Base-by-base conservation (phyloP, 225 moss, liverwort and hornwort species). In the Straminergon stramineum region DNA sequence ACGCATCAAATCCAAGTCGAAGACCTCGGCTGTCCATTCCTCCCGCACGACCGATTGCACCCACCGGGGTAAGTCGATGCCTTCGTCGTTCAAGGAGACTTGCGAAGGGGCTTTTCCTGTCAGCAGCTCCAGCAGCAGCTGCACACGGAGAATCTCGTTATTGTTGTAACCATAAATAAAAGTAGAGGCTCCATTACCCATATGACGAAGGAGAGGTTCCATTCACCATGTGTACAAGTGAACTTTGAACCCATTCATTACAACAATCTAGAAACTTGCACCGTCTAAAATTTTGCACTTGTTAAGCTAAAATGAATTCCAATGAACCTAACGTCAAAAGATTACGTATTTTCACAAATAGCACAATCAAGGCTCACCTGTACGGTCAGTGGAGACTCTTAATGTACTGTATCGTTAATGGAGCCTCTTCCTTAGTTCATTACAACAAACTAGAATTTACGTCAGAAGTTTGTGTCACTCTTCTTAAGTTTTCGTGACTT, bases 11-110 rank as follows among this genome's bases (percentile, higher is more conserved):
- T 98, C 98, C 61, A 96, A 83, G 75, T 98, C 97, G 75, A 98
- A 98, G 55, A 98, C 98, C 84, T 98, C 97, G 3, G 95, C 98
- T 5, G 97, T 98, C 98, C 98, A 98, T 83, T 98, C 98, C 86
- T 98, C 98, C 26, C 98, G 91, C 48, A 98, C 98, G 73, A 98
- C 98, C 7, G 97, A 97, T 88, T 97, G 98, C 82, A 98, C 98
- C 98, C 98, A 98, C 11, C 94, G 85, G 14, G 98, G 98, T 31
- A 98, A 86, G 69, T 98, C 98, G 58, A 98, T 96, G 65, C 98
- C 97, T 74, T 98, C 97, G 89, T 98, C 97, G 64, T 95, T 98
- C 66, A 97, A 81, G 3, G 96, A 94, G 15, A 96, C 95, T 91
- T 98, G 96, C 41, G 98, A 95, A 53, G 98, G 97, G 11, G 97